Percentiles rank a stretch among this genome's conserved stretches.
phyloP scores from a whole-genome alignment of 441 rosid genomes.

The Pelargonium australe region DNA sequence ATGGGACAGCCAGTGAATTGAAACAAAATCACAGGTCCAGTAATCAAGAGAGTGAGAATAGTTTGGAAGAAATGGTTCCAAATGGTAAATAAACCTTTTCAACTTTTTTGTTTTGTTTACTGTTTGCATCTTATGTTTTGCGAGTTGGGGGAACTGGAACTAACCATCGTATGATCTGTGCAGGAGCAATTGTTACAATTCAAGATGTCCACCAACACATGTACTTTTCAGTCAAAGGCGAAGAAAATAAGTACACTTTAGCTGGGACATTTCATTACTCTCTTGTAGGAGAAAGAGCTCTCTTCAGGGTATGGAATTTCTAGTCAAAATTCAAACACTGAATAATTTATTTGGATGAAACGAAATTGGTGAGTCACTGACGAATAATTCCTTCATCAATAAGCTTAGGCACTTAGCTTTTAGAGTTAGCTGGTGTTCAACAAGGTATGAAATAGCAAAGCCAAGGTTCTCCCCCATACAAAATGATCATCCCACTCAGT shows the following conservation, averaged over 20 bases:
- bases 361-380: background rate
- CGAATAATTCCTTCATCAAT: background rate
- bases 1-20: constrained; percentile 32
- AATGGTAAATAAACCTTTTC: constrained; percentile 47
- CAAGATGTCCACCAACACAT: constrained; percentile 85
- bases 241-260: constrained; percentile 44
- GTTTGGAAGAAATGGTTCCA: constrained; percentile 56
- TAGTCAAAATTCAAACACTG: background rate
- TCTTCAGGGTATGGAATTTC: constrained; percentile 61
- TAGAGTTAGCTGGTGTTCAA: background rate
- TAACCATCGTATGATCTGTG: constrained; percentile 20
- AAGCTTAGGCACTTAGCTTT: background rate
- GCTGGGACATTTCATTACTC: constrained; percentile 81
- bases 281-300: constrained; percentile 75
- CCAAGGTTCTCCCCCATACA: background rate
- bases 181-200: constrained; percentile 83
- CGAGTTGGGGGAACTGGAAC: constrained; percentile 24
- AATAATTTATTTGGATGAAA: constrained; percentile 8
- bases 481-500: background rate
- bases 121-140: constrained; percentile 17
- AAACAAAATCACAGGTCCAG: constrained; percentile 31
- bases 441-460: background rate
- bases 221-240: constrained; percentile 71
- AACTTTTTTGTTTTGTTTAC: constrained; percentile 9
- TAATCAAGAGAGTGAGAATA: constrained; percentile 34